Evolutionary conservation across 1,284 basidiomycete genomes (phyloP), one percentile per base, ranked within the genome.

Genomic region (Naganishia cerealis): DNA sequence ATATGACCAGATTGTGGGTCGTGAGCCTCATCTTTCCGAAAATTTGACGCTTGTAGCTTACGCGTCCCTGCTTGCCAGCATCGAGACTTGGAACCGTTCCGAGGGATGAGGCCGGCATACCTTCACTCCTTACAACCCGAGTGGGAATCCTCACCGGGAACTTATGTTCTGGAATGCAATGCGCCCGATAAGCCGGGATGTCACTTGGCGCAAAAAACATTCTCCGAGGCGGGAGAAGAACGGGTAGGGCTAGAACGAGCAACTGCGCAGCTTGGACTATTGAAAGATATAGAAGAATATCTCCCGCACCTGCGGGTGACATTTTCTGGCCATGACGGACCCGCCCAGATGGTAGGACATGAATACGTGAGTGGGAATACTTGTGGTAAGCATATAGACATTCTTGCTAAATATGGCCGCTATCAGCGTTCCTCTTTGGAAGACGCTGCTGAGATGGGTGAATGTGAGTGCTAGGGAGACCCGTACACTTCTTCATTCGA

Each of bases 321-420:
- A 13, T 77, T 78, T 56, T 78, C 74, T 61, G 73, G 72, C 56
- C 76, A 79, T 70, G 79, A 80, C 71, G 77, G 73, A 18, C 79
- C 79, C 8, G 78, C 75, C 73, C 78, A 80, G 61, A 78, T 80
- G 71, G 75, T 77, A 8, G 78, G 77, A 8, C 74, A 80, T 68
- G 77, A 78, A 71, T 76, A 76, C 65, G 77, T 79, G 72, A 75
- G 78, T 77, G 12, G 13, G 5, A 10, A 6, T 43, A 33, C 10
- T 24, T 1, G 7, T 33, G 40, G 12, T 18, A 65, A 21, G 29
- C 46, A 50, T 10, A 48, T 54, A 18, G 56, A 66, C 39, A 52
- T 59, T 21, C 68, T 54, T 8, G 26, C 29, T 39, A 21, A 56
- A 26, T 4, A 8, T 55, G 18, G 39, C n/a, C 24, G 10, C n/a